Evolutionary conservation across 345 rosid genomes (phyloP).

Genomic region (Alliaria petiolata): DNA sequence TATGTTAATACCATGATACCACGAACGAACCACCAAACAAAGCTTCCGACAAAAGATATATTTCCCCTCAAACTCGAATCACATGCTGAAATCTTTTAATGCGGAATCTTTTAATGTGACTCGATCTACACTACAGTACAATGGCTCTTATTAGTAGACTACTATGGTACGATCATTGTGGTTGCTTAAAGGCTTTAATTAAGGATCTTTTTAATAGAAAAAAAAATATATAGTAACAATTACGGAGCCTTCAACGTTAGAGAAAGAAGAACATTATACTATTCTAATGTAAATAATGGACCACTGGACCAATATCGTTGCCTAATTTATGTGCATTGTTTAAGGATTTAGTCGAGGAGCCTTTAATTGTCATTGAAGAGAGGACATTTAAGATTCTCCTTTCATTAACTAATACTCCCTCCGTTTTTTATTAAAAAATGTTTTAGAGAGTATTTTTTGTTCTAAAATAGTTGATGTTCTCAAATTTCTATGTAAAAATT

Average conservation of each 20-base stretch:
- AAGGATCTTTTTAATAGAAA: not conserved
- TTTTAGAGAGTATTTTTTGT: no score
- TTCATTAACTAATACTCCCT: not conserved
- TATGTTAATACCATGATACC: not conserved
- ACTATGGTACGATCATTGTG: not conserved
- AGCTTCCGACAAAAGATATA: no score
- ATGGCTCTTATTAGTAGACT: no score
- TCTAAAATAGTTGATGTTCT: no score
- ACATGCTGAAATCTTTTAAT: no score
- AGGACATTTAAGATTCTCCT: not conserved
- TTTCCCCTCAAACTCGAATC: no score
- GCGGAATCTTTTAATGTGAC: slow-evolving; percentile 9
- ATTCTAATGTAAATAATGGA: not conserved
- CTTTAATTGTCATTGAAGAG: not conserved
- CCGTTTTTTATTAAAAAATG: no score
- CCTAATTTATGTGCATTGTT: not conserved
- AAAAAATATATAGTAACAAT: no score
- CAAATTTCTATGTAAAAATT: no score
- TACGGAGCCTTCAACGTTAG: not conserved
- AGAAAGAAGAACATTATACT: no score
- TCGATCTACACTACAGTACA: not conserved
- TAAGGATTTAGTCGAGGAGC: not conserved
- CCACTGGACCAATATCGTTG: not conserved
- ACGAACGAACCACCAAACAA: not conserved
- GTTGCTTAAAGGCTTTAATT: no score